A percentile compares a stretch with the other conserved stretches of the same genome.
These are phyloP conservation scores for Pythium grandisporangium DNA, from an alignment of 352 stramenopile genomes.

Conservation along the genomic window DNA sequence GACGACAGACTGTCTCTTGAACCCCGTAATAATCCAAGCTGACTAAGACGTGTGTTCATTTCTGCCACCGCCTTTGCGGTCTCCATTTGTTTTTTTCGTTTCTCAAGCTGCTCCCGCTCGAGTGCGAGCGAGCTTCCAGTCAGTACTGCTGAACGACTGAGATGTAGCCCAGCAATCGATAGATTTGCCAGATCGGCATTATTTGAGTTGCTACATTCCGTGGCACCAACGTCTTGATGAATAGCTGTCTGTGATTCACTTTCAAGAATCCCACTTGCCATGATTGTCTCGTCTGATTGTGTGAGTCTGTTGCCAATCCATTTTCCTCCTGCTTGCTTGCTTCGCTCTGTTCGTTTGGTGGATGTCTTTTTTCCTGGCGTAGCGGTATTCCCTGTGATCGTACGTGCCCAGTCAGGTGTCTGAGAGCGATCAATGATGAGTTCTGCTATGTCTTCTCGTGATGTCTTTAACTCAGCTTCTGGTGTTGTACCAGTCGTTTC, in stretches of 20 bases:
- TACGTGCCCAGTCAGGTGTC: constrained; percentile 52
- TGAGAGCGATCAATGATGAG: constrained; percentile 41
- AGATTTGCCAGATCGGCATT: constrained; percentile 8
- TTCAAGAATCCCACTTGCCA: no score
- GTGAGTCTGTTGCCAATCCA: neutral
- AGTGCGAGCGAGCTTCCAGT: constrained; percentile 34
- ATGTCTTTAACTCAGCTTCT: neutral
- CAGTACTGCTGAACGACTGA: constrained; percentile 23
- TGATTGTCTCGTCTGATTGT: neutral
- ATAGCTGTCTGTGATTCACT: no score
- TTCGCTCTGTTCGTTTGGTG: neutral
- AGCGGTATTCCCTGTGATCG: constrained; percentile 13
- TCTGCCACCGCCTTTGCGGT: constrained; percentile 63
- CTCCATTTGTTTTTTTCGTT: constrained; percentile 58
- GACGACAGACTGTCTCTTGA: constrained; percentile 10
- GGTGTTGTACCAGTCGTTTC: no score
- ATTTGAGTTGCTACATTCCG: no score
- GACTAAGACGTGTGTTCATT: constrained; percentile 62
- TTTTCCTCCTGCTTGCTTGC: neutral
- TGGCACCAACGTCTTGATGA: no score
- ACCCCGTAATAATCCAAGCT: constrained; percentile 43
- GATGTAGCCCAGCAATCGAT: constrained; percentile 11
- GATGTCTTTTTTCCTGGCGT: constrained; percentile 10
- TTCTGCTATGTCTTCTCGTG: neutral
- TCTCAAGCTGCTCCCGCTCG: constrained; percentile 62